Percentiles rank a stretch among this genome's conserved stretches.
Evolutionary conservation across 306 rosid species (phyloP).

Genomic region (Cicer chorassanicum): DNA sequence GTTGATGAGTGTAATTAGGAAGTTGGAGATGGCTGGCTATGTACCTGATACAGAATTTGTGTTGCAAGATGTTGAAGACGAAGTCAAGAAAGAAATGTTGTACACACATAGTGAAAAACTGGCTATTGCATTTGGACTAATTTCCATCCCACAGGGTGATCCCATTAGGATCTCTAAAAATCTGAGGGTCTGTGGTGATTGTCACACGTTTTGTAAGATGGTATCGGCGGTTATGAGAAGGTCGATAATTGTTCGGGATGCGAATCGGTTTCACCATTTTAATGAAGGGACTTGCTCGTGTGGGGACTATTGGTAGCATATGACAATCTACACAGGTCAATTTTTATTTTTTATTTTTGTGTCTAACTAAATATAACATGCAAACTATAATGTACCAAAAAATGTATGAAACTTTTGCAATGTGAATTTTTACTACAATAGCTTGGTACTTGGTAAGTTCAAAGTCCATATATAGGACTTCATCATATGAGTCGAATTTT

Average conservation of each 20-base stretch:
- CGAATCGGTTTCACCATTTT: constrained; percentile 83
- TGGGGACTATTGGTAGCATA: constrained; percentile 72
- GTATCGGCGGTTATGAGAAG: constrained; percentile 61
- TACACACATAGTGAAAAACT: constrained; percentile 75
- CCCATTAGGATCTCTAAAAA: constrained; percentile 79
- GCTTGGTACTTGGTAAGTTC: constrained; percentile 10
- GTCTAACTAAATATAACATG: constrained; percentile 4
- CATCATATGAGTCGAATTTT: constrained; percentile 17
- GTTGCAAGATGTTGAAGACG: constrained; percentile 83
- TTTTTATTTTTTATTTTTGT: neutral
- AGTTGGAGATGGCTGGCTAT: constrained; percentile 68
- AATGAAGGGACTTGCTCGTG: constrained; percentile 70
- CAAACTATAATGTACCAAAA: constrained; percentile 3
- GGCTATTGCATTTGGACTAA: constrained; percentile 80
- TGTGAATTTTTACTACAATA: constrained; percentile 16
- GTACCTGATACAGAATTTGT: constrained; percentile 70
- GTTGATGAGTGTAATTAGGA: constrained; percentile 58
- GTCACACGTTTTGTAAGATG: constrained; percentile 73
- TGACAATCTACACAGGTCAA: constrained; percentile 18
- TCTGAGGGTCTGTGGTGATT: constrained; percentile 84
- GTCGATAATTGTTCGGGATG: constrained; percentile 67
- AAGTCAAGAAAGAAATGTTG: constrained; percentile 66
- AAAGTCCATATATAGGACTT: neutral
- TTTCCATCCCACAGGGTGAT: constrained; percentile 51
- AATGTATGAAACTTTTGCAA: constrained; percentile 8